phyloP scores from a whole-genome alignment of 1,139 yeast species.

The Kodamaea sp. region DNA sequence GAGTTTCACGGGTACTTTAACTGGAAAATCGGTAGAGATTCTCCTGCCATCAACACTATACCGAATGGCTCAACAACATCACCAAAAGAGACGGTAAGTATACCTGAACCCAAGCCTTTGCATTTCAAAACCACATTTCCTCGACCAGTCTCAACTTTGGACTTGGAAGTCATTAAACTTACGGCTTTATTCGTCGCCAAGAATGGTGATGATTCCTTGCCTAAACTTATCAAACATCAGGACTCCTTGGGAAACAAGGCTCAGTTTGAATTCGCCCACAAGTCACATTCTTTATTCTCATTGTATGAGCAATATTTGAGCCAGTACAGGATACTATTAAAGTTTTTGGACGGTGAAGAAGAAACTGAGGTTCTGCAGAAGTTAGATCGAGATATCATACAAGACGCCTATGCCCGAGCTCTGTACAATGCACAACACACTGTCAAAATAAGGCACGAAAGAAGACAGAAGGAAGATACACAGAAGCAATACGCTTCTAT shows the following conservation, averaged over 20 bases:
- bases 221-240: conserved; percentile 38
- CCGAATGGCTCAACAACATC: background rate
- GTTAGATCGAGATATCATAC: conserved; percentile 32
- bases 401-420: conserved; percentile 58
- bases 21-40: conserved; percentile 28
- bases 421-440: conserved; percentile 46
- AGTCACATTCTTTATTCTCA: conserved; percentile 59
- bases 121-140: conserved; percentile 53
- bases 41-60: background rate
- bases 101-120: conserved; percentile 36
- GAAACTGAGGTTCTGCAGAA: conserved; percentile 4
- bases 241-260: conserved; percentile 39
- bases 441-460: conserved; percentile 27
- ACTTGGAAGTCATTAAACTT: conserved; percentile 66
- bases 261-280: conserved; percentile 70
- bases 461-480: conserved; percentile 33
- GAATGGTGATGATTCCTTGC: conserved; percentile 52
- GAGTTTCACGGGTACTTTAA: conserved; percentile 60
- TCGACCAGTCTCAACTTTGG: conserved; percentile 55
- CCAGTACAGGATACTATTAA: conserved; percentile 54
- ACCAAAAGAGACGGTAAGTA: no score
- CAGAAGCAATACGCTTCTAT: conserved; percentile 67
- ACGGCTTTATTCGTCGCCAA: conserved; percentile 69
- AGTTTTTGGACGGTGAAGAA: conserved; percentile 13
- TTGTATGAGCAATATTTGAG: conserved; percentile 52